Percentiles rank a stretch among this genome's conserved stretches.
Conservation (phyloP, 2,329 filamentous ascomycete genomes). For the Hymenotorrendiella dingleyae region DNA sequence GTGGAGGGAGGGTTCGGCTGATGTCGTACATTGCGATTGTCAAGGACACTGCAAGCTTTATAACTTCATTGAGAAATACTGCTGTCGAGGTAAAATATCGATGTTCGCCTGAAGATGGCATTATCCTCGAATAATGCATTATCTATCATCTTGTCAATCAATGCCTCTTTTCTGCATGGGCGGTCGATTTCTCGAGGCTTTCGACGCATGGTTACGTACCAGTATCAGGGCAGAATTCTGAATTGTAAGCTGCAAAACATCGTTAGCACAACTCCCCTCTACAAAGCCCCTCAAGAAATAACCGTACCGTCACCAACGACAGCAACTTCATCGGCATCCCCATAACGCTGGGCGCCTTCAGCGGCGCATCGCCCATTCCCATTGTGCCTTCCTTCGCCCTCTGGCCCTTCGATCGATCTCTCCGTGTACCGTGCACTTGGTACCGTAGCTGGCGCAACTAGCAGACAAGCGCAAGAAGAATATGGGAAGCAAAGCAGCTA, state of each 20-base stretch:
- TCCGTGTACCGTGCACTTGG: no score
- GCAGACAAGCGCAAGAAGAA: background rate
- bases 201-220: conserved; percentile 44
- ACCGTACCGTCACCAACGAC: conserved; percentile 56
- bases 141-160: conserved; percentile 46
- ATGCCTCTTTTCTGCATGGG: background rate
- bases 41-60: conserved; percentile 82
- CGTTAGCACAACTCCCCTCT: conserved; percentile 23
- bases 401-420: background rate
- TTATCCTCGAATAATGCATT: conserved; percentile 90
- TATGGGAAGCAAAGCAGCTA: background rate
- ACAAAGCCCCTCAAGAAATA: conserved; percentile 10
- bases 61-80: conserved; percentile 85
- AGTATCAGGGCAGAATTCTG: conserved; percentile 76
- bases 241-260: conserved; percentile 60
- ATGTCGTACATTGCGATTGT: conserved; percentile 85
- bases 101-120: conserved; percentile 77
- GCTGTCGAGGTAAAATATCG: conserved; percentile 92
- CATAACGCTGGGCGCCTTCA: conserved; percentile 29
- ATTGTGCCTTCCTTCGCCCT: conserved; percentile 4
- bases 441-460: no score
- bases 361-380: conserved; percentile 19
- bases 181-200: no score
- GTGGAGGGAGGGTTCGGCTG: conserved; percentile 68
- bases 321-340: conserved; percentile 64